Evolutionary conservation across 2,329 filamentous ascomycete genomes (phyloP), one percentile per base, ranked within the genome.

Genomic region (Blumeria hordei): DNA sequence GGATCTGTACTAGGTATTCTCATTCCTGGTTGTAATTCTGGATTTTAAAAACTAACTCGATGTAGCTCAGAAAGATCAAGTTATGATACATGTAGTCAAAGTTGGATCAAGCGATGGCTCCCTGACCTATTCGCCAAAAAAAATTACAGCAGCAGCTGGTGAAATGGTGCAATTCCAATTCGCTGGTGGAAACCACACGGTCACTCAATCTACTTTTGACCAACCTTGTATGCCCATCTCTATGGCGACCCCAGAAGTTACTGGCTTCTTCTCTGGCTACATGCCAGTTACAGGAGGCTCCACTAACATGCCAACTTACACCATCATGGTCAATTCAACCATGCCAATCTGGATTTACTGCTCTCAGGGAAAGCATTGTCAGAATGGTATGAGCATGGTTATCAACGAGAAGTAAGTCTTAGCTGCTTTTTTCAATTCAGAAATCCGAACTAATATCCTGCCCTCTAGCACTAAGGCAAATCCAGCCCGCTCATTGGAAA

Each of bases 271-370:
- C 70, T 80, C 77, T 1, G 81, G 81, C 57, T 84, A 77, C 70
- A 74, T 78, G 70, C 76, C 78, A 59, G 80, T 78, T 44, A 70
- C 71, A 65, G 28, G 10, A 9, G 28, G 10, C 32, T 8, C 21
- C 9, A 32, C 7, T 32, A 50, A 33, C 11, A 73, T 79, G 57
- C 77, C 83, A 33, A 80, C 80, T 55, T 92, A 80, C 69, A 86
- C 81, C 57, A 71, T 90, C 63, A 74, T 73, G 66, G 70, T 92
- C 66, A 81, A 80, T 63, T 72, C 78, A 67, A 76, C 74, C 47
- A 81, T 74, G 55, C 85, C 85, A 34, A 72, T 88, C 60, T 92
- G 85, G 84, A 70, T 85, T 60, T 90, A 83, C 73, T 90, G 85
- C 69, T 79, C 78, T 34, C 81, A 87, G 67, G 78, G 66, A 49